A percentile compares a stretch with the other conserved stretches of the same genome.
These are phyloP conservation scores for Cucurbita maxima DNA, from an alignment of 306 rosid species.

Conservation along the genomic window DNA sequence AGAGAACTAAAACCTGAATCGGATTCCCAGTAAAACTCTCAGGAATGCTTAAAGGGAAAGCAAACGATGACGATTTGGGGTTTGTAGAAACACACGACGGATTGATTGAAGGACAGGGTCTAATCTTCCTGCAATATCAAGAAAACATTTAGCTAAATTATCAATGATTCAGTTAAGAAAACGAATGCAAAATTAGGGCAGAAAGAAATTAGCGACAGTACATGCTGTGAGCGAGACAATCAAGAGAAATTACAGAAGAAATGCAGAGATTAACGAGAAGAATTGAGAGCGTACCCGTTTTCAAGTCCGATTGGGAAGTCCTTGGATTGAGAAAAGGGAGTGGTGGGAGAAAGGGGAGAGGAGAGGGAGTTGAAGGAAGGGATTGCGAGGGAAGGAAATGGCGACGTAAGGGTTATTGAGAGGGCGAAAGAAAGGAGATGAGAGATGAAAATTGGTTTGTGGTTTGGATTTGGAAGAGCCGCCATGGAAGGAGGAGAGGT, in stretches of 20 bases:
- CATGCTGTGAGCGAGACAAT: not conserved
- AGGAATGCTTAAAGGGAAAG: slow-evolving; percentile 67
- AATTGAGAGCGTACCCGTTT: slow-evolving; percentile 39
- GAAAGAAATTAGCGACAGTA: not conserved
- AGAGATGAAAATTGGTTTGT: slow-evolving; percentile 20
- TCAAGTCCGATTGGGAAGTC: slow-evolving; percentile 50
- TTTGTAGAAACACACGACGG: slow-evolving; percentile 75
- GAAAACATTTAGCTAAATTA: not conserved
- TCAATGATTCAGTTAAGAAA: not conserved
- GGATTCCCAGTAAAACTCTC: slow-evolving; percentile 33
- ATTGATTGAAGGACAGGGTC: slow-evolving; percentile 83
- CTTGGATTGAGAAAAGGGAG: slow-evolving; percentile 83
- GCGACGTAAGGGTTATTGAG: slow-evolving; percentile 45
- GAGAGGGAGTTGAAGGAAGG: slow-evolving; percentile 52
- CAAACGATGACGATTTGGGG: slow-evolving; percentile 65
- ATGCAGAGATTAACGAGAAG: not conserved
- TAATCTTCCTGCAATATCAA: slow-evolving; percentile 47
- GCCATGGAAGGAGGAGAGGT: not conserved
- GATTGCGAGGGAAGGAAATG: slow-evolving; percentile 51
- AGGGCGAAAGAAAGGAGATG: slow-evolving; percentile 53
- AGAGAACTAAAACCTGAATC: slow-evolving; percentile 42
- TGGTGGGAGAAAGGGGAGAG: slow-evolving; percentile 49
- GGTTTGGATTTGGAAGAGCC: slow-evolving; percentile 8
- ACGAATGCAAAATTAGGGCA: not conserved
- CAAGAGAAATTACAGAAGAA: not conserved